Base-by-base conservation (phyloP, 2,329 filamentous ascomycete genomes). In the Xylariaceae sp. region DNA sequence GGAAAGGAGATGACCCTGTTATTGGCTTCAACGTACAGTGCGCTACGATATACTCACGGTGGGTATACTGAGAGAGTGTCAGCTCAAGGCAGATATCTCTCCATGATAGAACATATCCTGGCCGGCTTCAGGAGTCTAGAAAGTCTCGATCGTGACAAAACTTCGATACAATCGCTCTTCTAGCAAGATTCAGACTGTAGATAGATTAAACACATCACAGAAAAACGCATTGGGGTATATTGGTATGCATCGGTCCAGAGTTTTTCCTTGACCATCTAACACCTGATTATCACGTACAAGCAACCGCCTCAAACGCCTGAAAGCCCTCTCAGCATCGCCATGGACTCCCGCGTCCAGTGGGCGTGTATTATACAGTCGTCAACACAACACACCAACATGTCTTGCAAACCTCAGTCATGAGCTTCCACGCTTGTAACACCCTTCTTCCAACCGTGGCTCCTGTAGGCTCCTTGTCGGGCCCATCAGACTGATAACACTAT, bases 211-310 rank as follows among this genome's bases (percentile, higher is more conserved):
- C 63, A 67, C 67, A 67, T 72, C 70, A 72, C 70, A 65, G 61
- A 65, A 66, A 71, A 66, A 71, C n/a, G 67, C 67, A 69, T 63
- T 65, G 70, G 49, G 70, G 70, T 72, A 72, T 72, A 72, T 72
- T 51, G 72, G 58, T 68, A 68, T 66, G 65, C 60, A 55, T 61
- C 68, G 59, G 63, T 63, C 64, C 65, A 64, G 60, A 61, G 66
- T 69, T 69, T 62, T 62, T 64, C 64, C 66, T 56, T 64, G 57
- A 62, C 68, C 68, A 58, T 67, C 58, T 58, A 71, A 70, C 66
- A 63, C 69, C 68, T 66, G 53, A 65, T 63, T 63, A 62, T 66
- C 64, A 62, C 65, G 61, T 69, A 68, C 56, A 65, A 61, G 59
- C 55, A 59, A 15, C 37, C 51, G 17, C 53, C 47, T 15, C 11